Conservation (phyloP, 192 early-diverging fungal species). For the Dissophora ornata region DNA sequence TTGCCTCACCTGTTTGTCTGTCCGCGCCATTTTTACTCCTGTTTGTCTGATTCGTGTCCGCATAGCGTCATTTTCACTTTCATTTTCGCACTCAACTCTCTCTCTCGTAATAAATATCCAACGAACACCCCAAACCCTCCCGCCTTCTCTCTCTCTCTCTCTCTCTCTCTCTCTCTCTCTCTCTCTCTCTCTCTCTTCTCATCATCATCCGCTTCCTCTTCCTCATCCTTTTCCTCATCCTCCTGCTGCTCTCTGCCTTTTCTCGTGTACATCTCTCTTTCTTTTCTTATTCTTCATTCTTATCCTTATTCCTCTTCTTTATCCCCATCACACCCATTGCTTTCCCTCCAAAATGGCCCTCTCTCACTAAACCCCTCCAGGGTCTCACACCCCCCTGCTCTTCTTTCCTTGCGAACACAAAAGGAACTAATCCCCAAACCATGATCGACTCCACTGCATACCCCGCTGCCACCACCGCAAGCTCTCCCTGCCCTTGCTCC, state of each 20-base stretch:
- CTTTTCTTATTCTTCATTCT: not conserved
- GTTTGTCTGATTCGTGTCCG: not conserved
- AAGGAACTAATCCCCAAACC: slow-evolving; percentile 19
- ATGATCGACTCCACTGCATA: slow-evolving; percentile 34
- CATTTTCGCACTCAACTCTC: not conserved
- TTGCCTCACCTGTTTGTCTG: too few species aligned
- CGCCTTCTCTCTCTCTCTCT: not conserved
- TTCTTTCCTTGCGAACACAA: not conserved
- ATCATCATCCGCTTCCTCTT: slow-evolving; percentile 6
- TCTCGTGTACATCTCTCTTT: not conserved
- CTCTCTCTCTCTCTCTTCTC: slow-evolving; percentile 1
- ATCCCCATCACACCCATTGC: not conserved
- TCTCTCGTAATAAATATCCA: not conserved
- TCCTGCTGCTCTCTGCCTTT: not conserved
- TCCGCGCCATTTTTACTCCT: not conserved
- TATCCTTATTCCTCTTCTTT: not conserved
- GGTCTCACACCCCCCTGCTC: not conserved
- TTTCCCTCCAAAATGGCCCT: slow-evolving; percentile 28
- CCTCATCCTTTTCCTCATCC: not conserved
- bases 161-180: not conserved
- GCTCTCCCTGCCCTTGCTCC: slow-evolving; percentile 11
- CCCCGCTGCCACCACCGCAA: slow-evolving; percentile 21
- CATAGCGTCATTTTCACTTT: not conserved
- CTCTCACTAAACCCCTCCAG: slow-evolving; percentile 24
- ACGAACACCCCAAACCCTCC: not conserved